These are phyloP conservation scores for Neonectria ditissima DNA, from an alignment of 2,329 filamentous ascomycete species.

Conservation along the genomic window DNA sequence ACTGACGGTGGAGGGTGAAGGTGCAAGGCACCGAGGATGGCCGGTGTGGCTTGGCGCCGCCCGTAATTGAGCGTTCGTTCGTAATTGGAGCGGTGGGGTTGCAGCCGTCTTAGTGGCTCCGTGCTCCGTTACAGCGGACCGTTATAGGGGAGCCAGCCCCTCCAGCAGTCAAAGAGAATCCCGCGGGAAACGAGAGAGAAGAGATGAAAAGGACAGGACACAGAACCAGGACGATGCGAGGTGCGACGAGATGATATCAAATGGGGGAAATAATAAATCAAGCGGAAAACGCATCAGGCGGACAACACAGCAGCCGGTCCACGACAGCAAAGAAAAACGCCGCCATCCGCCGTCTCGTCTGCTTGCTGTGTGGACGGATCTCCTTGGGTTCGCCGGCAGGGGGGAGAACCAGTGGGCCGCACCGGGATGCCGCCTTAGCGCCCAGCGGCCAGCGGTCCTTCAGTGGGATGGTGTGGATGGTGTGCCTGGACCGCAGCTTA, in stretches of 20 bases:
- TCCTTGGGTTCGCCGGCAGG: constrained; percentile 18
- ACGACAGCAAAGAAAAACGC: not conserved
- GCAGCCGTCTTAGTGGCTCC: constrained; percentile 5
- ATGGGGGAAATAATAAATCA: too few species aligned
- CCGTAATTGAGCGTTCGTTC: not conserved
- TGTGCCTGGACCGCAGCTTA: constrained; percentile 28
- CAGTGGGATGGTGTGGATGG: too few species aligned
- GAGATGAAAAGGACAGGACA: constrained; percentile 15
- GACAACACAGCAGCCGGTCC: not conserved
- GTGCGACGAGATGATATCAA: not conserved
- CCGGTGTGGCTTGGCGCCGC: constrained; percentile 22
- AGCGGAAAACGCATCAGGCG: constrained; percentile 3
- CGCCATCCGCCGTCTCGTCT: not conserved
- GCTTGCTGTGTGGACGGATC: constrained; percentile 16
- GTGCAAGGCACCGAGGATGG: constrained; percentile 18
- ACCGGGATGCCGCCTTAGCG: constrained; percentile 8
- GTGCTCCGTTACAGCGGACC: not conserved
- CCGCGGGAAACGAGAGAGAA: not conserved
- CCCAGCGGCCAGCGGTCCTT: not conserved
- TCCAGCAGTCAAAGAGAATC: not conserved
- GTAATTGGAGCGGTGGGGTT: constrained; percentile 12
- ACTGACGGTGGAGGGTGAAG: constrained; percentile 16
- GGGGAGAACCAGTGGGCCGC: not conserved
- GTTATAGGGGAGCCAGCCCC: not conserved
- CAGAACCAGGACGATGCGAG: constrained; percentile 10